Base-by-base conservation (phyloP, 2,329 filamentous ascomycete species). In the Penicillium thymicola region DNA sequence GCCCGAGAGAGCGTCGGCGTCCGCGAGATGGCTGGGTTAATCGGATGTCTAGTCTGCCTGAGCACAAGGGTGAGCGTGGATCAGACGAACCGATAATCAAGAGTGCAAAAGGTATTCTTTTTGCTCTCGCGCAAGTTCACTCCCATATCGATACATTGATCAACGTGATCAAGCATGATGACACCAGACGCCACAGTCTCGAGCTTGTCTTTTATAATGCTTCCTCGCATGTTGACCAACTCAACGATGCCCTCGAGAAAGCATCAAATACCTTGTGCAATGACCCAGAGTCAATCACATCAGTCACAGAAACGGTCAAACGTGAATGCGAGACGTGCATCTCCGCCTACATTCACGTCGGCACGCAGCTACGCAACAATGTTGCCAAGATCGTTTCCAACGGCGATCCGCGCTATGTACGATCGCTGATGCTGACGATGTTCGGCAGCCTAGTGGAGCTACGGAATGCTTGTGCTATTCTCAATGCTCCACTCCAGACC, bases 371-470 rank as follows among this genome's bases (percentile, higher is more conserved):
- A 44, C 77, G 77, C 49, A 75, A 78, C 48, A 78, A 75, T 44
- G 71, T 78, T 25, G 70, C 73, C 44, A 82, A 81, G 55, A 81
- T 84, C 34, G 76, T 83, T n/a, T 74, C 79, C 45, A 78, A 81
- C 47, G 79, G 79, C 4, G 83, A 86, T 61, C 75, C 80, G 7
- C 79, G 81, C 55, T 82, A 85, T 60, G 73, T 86, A 50, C 81
- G 84, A 27, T 83, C 80, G 16, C 75, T 85, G 42, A 78, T 87
- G 71, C 76, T 85, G 36, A 78, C 84, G 60, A 78, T 85, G 36
- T 85, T 84, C 62, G 80, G 81, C 46, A 82, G 82, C 59, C 68
- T 85, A 47, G 71, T 84, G 44, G 85, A 87, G 67, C 75, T 85
- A 57, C 81, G 82, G 49, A 86, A 86, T 67, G 81, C 83, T 40